Evolutionary conservation across 2,329 filamentous ascomycete genomes (phyloP), one percentile per base, ranked within the genome.

Genomic region (Fusarium denticulatum): DNA sequence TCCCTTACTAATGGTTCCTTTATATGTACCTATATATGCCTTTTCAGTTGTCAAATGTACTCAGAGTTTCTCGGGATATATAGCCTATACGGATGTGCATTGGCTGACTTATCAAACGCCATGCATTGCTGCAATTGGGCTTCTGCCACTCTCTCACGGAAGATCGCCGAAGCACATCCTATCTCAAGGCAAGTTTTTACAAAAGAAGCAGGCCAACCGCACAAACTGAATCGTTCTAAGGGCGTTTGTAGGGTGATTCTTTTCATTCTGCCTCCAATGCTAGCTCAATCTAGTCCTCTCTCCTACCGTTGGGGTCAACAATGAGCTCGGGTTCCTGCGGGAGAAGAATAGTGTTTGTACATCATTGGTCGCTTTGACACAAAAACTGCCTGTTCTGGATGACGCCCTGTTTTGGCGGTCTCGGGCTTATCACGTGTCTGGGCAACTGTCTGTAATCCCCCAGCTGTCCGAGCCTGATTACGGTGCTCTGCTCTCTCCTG

Each of bases 341-440:
- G 58, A 68, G 52, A 72, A 71, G 42, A 58, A 68, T 43, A 73
- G 70, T 71, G 66, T 74, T 64, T 74, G 56, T 68, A 53, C 58
- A 60, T 60, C 53, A 73, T 71, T 73, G 63, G 66, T 60, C 64
- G 59, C 67, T 67, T 67, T 69, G 71, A 76, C 65, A 73, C 71
- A 71, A 72, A 76, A 73, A 64, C 64, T 67, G 52, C 46, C 62
- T 62, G 50, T 75, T 74, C 69, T 73, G 69, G 68, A 76, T 76
- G 71, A 71, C 65, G 64, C 71, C 69, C 63, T 72, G 57, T 52
- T 67, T 64, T 65, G 71, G 67, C 72, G 75, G 75, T 73, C 67
- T 70, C 69, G 73, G 68, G 64, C 67, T 69, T 68, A 77, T 77
- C 76, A 77, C 75, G 73, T 77, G 75, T 77, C 72, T 62, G 56